Conservation (phyloP, 306 rosid species). For the Acacia crassicarpa region DNA sequence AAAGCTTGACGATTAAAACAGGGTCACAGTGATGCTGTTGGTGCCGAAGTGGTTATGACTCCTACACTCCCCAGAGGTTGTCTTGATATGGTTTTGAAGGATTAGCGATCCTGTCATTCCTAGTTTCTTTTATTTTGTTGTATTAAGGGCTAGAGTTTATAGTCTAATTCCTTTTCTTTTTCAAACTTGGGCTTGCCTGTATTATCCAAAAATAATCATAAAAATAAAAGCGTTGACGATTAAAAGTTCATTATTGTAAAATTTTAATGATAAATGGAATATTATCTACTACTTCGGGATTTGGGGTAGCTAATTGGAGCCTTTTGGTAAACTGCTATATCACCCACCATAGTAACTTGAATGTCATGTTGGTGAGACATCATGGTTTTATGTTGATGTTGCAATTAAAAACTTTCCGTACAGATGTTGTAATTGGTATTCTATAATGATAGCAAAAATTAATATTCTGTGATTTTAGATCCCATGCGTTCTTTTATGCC, state of each 20-base stretch:
- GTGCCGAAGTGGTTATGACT: no score
- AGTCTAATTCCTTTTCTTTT: no score
- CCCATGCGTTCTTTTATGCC: background rate
- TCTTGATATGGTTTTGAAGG: no score
- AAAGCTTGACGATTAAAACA: background rate
- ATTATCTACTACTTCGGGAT: background rate
- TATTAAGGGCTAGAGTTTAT: no score
- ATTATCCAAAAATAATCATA: no score
- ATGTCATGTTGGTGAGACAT: background rate
- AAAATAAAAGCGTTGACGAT: background rate
- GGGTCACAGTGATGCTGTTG: no score
- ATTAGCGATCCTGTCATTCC: no score
- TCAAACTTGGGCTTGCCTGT: no score
- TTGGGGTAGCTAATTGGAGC: background rate
- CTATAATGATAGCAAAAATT: background rate
- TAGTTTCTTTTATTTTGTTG: no score
- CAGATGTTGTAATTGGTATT: background rate
- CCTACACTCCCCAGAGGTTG: no score
- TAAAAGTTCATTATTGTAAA: background rate
- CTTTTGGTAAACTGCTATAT: background rate
- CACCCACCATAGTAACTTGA: background rate
- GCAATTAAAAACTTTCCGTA: no score
- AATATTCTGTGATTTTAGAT: background rate
- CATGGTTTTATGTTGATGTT: background rate
- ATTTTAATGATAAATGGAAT: background rate